Evolutionary conservation across 2,329 filamentous ascomycete genomes (phyloP), one percentile per base, ranked within the genome.

Genomic region (Penicillium digitatum): DNA sequence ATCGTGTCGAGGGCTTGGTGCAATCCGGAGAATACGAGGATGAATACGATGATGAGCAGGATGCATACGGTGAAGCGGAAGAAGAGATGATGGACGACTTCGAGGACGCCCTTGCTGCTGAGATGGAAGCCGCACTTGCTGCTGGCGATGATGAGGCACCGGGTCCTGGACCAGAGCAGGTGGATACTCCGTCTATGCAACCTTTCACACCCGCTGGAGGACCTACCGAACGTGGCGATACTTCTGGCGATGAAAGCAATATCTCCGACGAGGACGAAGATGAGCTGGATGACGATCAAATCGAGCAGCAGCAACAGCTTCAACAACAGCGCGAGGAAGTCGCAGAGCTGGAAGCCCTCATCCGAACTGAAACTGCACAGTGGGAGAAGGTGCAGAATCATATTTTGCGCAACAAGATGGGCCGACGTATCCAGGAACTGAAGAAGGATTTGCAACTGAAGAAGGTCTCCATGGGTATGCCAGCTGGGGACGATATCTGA

Each of bases 11-110:
- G 48, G 70, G 71, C 20, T 66, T 70, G 26, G 66, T 70, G 9
- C 68, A 71, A 77, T 85, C 65, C 12, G 74, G 77, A 29, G 72
- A 75, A 10, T 75, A 71, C 11, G 79, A 82, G 14, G 81, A 80
- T 1, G 69, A 71, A 18, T 75, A 77, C 45, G 76, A 76, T 24
- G 74, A 77, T 22, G 76, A 79, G 47, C 77, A 79, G 31, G 78
- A 80, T 61, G 77, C 78, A 6, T 76, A 79, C 50, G 77, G 72
- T 27, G 78, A 81, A 59, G 70, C 72, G 11, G 75, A 79, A 7
- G 76, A 79, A 44, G 74, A 76, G 53, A 70, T 74, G 59, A 71
- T 70, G 49, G 72, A 69, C 34, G 69, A 71, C 27, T 69, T 75
- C 24, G 74, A 76, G 46, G 74, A 75, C 40, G 69, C 69, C 5